Conservation (phyloP, 345 rosid species). For the Syzygium oleosum region DNA sequence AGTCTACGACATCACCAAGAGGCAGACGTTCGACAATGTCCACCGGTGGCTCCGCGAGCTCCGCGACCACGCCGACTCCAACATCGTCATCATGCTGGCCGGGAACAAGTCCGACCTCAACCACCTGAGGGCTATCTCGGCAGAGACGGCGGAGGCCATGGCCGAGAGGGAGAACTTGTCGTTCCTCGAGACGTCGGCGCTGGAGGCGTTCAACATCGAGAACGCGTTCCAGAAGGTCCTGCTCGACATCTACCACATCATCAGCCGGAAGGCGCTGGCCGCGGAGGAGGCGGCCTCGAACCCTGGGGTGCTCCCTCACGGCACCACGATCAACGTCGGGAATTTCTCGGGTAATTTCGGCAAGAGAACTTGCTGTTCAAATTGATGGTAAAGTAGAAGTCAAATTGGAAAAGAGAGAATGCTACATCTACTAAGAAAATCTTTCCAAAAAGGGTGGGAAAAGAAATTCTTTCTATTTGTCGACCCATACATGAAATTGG, state of each 20-base stretch:
- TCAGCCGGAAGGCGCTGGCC: slow-evolving; percentile 57
- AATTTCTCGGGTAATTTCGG: slow-evolving; percentile 28
- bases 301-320: slow-evolving; percentile 36
- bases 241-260: slow-evolving; percentile 47
- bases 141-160: slow-evolving; percentile 27
- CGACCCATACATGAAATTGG: neutral
- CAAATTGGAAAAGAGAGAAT: neutral
- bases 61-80: slow-evolving; percentile 65
- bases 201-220: slow-evolving; percentile 50
- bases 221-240: slow-evolving; percentile 54
- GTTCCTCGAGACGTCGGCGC: slow-evolving; percentile 56
- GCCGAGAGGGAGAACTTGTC: slow-evolving; percentile 44
- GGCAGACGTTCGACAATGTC: slow-evolving; percentile 55
- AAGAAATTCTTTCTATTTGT: neutral
- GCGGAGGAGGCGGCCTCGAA: slow-evolving; percentile 42
- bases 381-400: neutral
- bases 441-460: neutral
- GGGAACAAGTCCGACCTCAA: slow-evolving; percentile 63
- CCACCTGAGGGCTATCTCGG: slow-evolving; percentile 33
- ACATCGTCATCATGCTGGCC: slow-evolving; percentile 65
- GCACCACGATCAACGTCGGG: slow-evolving; percentile 56
- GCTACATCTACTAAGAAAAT: neutral
- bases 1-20: slow-evolving; percentile 63
- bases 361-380: slow-evolving; percentile 54
- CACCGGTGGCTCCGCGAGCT: slow-evolving; percentile 58